Conservation (phyloP, 106 monocot species). For the Allium sativum region DNA sequence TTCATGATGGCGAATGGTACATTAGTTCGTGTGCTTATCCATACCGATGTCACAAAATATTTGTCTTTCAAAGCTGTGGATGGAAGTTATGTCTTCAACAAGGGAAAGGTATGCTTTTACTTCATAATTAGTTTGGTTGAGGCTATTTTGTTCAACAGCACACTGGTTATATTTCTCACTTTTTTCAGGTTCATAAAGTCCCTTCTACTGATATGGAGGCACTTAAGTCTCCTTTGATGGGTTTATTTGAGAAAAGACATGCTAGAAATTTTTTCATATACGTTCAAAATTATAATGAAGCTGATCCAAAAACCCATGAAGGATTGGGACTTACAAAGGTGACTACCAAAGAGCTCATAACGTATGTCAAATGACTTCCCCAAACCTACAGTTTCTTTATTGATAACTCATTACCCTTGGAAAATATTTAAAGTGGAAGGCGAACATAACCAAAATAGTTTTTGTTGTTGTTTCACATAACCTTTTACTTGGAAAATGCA, state of each 20-base stretch:
- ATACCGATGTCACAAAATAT: constrained; percentile 95
- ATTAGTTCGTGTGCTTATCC: constrained; percentile 77
- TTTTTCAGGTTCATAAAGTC: constrained; percentile 47
- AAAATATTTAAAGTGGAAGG: too few relatives aligned
- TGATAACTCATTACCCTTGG: too few relatives aligned
- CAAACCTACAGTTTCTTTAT: too few relatives aligned
- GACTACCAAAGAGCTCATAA: constrained; percentile 37
- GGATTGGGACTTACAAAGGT: constrained; percentile 45
- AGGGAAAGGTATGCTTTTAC: constrained; percentile 65
- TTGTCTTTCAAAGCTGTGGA: constrained; percentile 89
- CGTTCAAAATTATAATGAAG: constrained; percentile 46
- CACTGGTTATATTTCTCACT: constrained; percentile 1
- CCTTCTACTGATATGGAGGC: constrained; percentile 60
- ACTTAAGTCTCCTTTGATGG: constrained; percentile 54
- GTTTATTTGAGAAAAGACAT: constrained; percentile 51
- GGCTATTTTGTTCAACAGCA: too few relatives aligned
- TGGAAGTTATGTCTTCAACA: constrained; percentile 90
- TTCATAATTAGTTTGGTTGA: not conserved
- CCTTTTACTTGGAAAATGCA: too few relatives aligned
- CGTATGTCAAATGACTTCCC: constrained; percentile 22
- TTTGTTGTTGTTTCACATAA: too few relatives aligned
- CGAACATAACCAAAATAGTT: too few relatives aligned
- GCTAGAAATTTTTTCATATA: constrained; percentile 50
- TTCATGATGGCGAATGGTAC: constrained; percentile 99
- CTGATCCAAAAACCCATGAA: constrained; percentile 40